Evolutionary conservation across 1,284 basidiomycete species (phyloP), one percentile per base, ranked within the genome.

Genomic region (Malassezia arunalokei): DNA sequence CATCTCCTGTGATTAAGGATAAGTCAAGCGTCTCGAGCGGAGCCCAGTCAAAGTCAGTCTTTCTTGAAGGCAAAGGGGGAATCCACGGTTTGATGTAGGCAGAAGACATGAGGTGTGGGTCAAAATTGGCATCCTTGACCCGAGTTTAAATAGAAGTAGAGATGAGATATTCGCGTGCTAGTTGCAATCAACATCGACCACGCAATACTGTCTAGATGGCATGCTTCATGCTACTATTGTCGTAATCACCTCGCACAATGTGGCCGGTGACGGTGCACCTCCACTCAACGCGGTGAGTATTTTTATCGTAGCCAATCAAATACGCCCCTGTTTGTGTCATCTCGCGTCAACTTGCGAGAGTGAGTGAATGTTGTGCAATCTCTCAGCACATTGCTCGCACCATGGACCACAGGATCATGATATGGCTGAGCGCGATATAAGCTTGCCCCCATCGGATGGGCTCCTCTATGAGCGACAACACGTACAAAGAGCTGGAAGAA

Each of bases 21-120:
- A 72, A 60, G 52, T 72, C 70, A 32, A 72, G 58, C 11, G 70
- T 69, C 45, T 54, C 43, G 5, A 72, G 62, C 2, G 65, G 68
- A 0, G 70, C 70, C 70, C 70, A 72, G 30, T 71, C 68, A 14
- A 72, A 51, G 46, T 70, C 65, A 17, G 57, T 48, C 20, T 63
- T 56, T 30, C 44, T 54, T 1, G 69, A 67, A 32, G 56, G 54
- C 30, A 52, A 38, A 33, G 69, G 69, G 5, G 66, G 66, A 1
- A 45, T 41, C 69, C 69, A 72, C 5, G 60, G 47, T 1, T 66
- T 62, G 8, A 72, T 56, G 24, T 63, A 5, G 5, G n/a, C 5
- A 5, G 27, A 8, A 6, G 49, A 3, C 9, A 35, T 29, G 29
- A 15, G 20, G 20, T 24, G 20, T 24, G 33, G 12, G n/a, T 42